Conservation (phyloP, 1,284 basidiomycete genomes). For the Boletus hoseneyae region DNA sequence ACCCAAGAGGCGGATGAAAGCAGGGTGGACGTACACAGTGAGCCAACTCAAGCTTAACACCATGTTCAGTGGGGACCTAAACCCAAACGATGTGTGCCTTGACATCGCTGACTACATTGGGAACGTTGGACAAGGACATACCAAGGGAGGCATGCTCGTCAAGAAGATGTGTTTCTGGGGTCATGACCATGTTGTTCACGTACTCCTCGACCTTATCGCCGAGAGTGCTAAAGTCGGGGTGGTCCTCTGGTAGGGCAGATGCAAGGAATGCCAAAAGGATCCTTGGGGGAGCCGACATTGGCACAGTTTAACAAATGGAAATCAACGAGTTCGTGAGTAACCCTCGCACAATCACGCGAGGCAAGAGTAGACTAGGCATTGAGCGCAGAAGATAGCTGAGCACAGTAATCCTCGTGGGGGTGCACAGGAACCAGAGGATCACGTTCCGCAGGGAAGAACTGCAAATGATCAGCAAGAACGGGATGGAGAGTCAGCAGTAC, state of each 20-base stretch:
- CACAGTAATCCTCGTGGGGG: constrained; percentile 58
- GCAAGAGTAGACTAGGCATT: constrained; percentile 14
- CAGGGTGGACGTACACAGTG: constrained; percentile 24
- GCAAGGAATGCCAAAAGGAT: constrained; percentile 72
- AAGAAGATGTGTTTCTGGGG: constrained; percentile 47
- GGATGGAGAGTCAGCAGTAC: not conserved
- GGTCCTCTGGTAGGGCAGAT: constrained; percentile 57
- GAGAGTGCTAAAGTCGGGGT: constrained; percentile 49
- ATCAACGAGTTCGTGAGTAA: constrained; percentile 29
- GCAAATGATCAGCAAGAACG: constrained; percentile 15
- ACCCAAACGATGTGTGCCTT: constrained; percentile 69
- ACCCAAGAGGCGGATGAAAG: not conserved
- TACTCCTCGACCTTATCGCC: constrained; percentile 47
- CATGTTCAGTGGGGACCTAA: constrained; percentile 63
- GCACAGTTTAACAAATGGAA: constrained; percentile 56
- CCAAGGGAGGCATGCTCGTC: constrained; percentile 42
- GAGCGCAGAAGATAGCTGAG: constrained; percentile 37
- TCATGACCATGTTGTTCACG: constrained; percentile 48
- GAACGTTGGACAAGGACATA: constrained; percentile 45
- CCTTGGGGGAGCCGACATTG: constrained; percentile 28
- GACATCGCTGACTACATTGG: constrained; percentile 69
- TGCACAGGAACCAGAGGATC: constrained; percentile 39
- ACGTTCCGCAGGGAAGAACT: constrained; percentile 65
- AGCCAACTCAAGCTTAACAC: constrained; percentile 57
- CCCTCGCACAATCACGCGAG: constrained; percentile 12